A percentile compares a stretch with the other conserved stretches of the same genome.
phyloP scores from a whole-genome alignment of 202 grass and related monocot species.

The Setaria viridis region DNA sequence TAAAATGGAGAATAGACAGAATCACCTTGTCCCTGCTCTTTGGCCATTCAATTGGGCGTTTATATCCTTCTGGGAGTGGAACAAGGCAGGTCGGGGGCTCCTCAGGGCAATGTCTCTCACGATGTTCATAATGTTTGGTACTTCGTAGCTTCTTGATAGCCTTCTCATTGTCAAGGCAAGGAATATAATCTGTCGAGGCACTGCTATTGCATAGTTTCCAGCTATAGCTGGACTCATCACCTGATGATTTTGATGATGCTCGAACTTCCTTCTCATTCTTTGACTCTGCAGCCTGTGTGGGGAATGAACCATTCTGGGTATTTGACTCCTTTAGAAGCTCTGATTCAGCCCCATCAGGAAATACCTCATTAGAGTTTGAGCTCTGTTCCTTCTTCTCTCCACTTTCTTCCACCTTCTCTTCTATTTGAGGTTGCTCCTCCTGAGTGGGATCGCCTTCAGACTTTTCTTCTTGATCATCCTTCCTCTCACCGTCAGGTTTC shows the following conservation, averaged over 20 bases:
- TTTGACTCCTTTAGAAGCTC: constrained; percentile 89
- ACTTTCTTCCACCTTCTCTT: constrained; percentile 67
- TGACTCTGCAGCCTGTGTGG: constrained; percentile 83
- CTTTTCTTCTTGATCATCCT: constrained; percentile 44
- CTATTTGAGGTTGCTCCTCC: constrained; percentile 49
- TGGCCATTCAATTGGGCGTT: constrained; percentile 75
- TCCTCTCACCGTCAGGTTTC: constrained; percentile 45
- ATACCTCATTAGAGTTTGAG: constrained; percentile 57
- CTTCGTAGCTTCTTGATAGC: constrained; percentile 83
- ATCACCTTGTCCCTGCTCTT: constrained; percentile 87
- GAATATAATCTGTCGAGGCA: constrained; percentile 79
- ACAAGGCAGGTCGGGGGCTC: constrained; percentile 87
- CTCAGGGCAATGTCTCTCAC: constrained; percentile 95
- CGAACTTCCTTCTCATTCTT: constrained; percentile 82
- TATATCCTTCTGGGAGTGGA: constrained; percentile 82
- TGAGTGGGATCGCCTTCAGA: constrained; percentile 28
- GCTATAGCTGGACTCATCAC: constrained; percentile 54
- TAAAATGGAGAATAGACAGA: constrained; percentile 41
- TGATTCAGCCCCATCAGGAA: constrained; percentile 77
- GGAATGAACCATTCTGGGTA: constrained; percentile 76
- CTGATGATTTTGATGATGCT: constrained; percentile 54
- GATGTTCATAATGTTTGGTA: constrained; percentile 95
- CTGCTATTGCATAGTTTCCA: constrained; percentile 91
- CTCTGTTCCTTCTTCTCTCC: constrained; percentile 67
- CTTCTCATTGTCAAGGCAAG: constrained; percentile 97